These are phyloP conservation scores for Alternaria consortialis DNA, from an alignment of 2,329 filamentous ascomycete genomes.

Conservation along the genomic window DNA sequence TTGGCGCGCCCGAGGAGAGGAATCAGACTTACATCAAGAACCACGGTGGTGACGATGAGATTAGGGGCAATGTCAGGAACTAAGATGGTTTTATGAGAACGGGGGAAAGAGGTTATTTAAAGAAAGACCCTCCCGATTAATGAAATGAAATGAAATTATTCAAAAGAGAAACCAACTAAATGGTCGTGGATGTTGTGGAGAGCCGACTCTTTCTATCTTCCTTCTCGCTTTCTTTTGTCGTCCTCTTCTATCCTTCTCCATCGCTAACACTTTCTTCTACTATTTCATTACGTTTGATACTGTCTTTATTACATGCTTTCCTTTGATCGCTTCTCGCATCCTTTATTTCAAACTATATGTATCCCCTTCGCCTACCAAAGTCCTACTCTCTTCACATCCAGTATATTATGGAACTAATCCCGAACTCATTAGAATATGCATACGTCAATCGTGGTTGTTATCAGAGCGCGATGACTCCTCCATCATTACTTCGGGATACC, in stretches of 20 bases:
- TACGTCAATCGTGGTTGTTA: background rate
- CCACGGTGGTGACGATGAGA: constrained; percentile 53
- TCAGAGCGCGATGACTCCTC: too few species aligned
- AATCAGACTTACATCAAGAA: constrained; percentile 49
- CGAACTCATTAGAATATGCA: background rate
- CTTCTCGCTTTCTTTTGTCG: background rate
- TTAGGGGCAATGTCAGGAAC: constrained; percentile 53
- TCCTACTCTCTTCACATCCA: background rate
- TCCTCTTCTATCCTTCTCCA: background rate
- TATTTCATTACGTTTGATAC: background rate
- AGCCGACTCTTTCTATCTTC: background rate
- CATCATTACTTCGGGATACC: too few species aligned
- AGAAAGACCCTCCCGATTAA: background rate
- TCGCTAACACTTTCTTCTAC: too few species aligned
- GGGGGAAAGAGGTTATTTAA: background rate
- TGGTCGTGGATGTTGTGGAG: background rate
- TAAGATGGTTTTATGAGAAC: background rate
- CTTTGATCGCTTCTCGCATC: background rate
- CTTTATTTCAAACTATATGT: too few species aligned
- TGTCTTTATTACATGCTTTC: background rate
- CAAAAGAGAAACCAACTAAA: background rate
- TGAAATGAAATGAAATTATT: background rate
- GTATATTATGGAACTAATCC: background rate
- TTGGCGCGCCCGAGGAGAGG: constrained; percentile 59
- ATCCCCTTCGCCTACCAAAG: background rate